Evolutionary conservation across 768 basidiomycete genomes (phyloP).

Genomic region (Pleurotus ostreatus): DNA sequence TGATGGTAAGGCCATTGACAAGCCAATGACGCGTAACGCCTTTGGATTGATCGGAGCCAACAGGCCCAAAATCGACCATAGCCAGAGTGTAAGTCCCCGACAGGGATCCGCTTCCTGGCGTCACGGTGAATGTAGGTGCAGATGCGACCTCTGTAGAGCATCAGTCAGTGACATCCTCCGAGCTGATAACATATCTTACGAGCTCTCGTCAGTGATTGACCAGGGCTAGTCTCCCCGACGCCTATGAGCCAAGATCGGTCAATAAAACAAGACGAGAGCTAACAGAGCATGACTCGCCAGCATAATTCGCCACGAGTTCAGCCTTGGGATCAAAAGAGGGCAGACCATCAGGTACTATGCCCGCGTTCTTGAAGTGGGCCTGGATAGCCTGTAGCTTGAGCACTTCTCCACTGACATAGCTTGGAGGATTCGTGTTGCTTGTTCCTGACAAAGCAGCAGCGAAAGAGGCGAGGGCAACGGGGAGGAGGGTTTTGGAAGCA

Average conservation of each 20-base stretch:
- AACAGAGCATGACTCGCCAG: conserved; percentile 20
- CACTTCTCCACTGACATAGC: background rate
- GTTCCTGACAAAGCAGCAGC: background rate
- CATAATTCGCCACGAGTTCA: conserved; percentile 47
- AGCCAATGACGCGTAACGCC: conserved; percentile 82
- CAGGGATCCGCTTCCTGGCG: conserved; percentile 42
- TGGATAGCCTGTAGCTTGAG: conserved; percentile 55
- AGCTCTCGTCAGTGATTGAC: conserved; percentile 51
- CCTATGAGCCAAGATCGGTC: conserved; percentile 20
- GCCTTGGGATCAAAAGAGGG: conserved; percentile 55
- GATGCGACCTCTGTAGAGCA: conserved; percentile 46
- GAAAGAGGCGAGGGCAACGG: background rate
- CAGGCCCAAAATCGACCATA: conserved; percentile 72
- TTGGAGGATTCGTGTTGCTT: too few relatives aligned
- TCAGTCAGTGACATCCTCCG: background rate
- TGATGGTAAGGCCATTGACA: conserved; percentile 56
- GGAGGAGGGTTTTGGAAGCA: background rate
- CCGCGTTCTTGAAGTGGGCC: conserved; percentile 63
- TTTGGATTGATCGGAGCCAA: conserved; percentile 52
- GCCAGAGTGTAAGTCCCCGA: conserved; percentile 57
- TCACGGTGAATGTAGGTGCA: conserved; percentile 50
- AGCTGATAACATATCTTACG: conserved; percentile 36
- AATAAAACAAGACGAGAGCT: background rate
- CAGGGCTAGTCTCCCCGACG: conserved; percentile 47
- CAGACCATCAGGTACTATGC: conserved; percentile 60